Conservation (phyloP, 306 rosid genomes). For the Clitoria ternatea region DNA sequence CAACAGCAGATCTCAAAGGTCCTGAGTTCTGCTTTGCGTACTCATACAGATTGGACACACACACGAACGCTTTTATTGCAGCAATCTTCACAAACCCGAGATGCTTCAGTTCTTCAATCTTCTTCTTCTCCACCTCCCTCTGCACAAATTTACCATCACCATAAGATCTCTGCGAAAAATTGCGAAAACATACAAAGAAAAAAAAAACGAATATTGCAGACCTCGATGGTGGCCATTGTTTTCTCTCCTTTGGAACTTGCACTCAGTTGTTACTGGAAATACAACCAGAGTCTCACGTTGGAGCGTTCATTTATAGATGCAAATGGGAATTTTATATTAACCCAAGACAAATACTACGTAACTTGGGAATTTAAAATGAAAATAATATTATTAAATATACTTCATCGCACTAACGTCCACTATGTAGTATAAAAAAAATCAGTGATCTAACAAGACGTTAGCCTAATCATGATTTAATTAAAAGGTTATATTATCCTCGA, state of each 20-base stretch:
- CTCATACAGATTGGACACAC: slow-evolving; percentile 50
- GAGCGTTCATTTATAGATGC: neutral
- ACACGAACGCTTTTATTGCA: slow-evolving; percentile 49
- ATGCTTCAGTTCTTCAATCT: slow-evolving; percentile 44
- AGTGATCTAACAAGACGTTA: too few species aligned
- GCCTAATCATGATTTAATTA: too few species aligned
- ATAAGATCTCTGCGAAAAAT: neutral
- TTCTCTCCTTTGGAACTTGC: neutral
- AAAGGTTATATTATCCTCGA: too few species aligned
- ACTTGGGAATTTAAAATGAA: too few species aligned
- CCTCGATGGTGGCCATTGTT: slow-evolving; percentile 33
- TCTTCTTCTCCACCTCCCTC: slow-evolving; percentile 39
- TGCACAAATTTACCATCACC: neutral
- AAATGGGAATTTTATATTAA: neutral
- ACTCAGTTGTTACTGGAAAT: neutral
- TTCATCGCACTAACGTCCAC: too few species aligned
- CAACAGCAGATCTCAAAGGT: slow-evolving; percentile 61
- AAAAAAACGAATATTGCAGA: neutral
- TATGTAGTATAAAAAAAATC: too few species aligned
- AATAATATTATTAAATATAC: too few species aligned
- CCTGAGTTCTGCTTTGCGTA: slow-evolving; percentile 70
- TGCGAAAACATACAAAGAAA: neutral
- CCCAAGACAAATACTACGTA: too few species aligned
- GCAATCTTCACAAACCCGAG: slow-evolving; percentile 58
- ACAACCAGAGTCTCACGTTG: neutral